Percentiles rank a stretch among this genome's conserved stretches.
Evolutionary conservation across 2,329 filamentous ascomycete genomes (phyloP).

Genomic region (Ophiostoma populinum): DNA sequence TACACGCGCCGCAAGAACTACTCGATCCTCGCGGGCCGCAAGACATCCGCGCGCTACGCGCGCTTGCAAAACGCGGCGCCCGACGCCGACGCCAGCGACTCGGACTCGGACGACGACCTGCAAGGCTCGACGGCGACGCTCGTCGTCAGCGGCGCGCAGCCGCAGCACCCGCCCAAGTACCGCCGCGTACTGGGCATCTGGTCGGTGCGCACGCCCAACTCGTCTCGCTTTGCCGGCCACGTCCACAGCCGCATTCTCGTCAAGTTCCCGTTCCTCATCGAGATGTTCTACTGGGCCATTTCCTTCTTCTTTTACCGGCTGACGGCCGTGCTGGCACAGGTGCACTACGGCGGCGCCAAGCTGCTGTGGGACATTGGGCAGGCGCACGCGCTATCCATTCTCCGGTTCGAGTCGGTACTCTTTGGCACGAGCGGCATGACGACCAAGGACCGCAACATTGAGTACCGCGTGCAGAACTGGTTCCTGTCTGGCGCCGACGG

Average conservation of each 20-base stretch:
- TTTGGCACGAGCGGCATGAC: slow-evolving; percentile 12
- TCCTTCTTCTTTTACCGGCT: slow-evolving; percentile 47
- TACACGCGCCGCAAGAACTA: slow-evolving; percentile 3
- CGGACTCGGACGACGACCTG: neutral
- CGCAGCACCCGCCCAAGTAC: slow-evolving; percentile 2
- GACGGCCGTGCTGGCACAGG: slow-evolving; percentile 33
- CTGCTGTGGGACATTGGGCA: slow-evolving; percentile 28
- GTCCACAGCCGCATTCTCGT: slow-evolving; percentile 41
- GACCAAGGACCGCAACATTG: slow-evolving; percentile 21
- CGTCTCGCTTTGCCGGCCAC: slow-evolving; percentile 37
- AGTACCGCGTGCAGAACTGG: slow-evolving; percentile 26
- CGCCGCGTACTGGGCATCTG: slow-evolving; percentile 15
- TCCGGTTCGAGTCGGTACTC: slow-evolving; percentile 22
- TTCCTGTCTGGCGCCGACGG: slow-evolving; percentile 24
- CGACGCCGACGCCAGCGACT: neutral
- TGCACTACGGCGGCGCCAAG: slow-evolving; percentile 30
- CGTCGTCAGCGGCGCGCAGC: neutral
- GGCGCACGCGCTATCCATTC: slow-evolving; percentile 23
- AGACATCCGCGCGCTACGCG: neutral
- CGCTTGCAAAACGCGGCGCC: neutral
- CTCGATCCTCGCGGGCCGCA: neutral
- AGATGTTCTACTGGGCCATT: slow-evolving; percentile 59
- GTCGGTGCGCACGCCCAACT: slow-evolving; percentile 31
- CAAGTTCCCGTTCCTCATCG: slow-evolving; percentile 50
- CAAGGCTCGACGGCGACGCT: neutral